These are phyloP conservation scores for Erucastrum elatum DNA, from an alignment of 345 rosid genomes.

Conservation along the genomic window DNA sequence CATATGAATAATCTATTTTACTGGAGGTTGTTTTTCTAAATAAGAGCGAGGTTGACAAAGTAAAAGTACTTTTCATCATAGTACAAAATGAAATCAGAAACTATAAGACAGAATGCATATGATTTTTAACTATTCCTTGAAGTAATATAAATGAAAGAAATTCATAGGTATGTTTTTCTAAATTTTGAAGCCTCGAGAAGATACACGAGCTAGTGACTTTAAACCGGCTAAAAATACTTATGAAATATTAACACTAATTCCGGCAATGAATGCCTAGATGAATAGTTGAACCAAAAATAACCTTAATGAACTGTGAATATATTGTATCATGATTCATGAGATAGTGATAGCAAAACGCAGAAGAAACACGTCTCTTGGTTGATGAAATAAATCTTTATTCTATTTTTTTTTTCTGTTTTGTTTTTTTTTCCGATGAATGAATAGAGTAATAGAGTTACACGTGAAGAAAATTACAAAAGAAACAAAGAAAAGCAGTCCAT, in stretches of 20 bases:
- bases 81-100: no score
- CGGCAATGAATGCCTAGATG: background rate
- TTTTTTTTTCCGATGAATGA: conserved; percentile 51
- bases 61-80: no score
- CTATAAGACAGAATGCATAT: background rate
- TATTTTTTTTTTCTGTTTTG: background rate
- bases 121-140: background rate
- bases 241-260: background rate
- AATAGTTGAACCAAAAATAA: background rate
- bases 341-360: background rate
- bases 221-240: background rate
- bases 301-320: background rate
- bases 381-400: conserved; percentile 14
- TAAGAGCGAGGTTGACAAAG: background rate
- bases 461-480: conserved; percentile 38
- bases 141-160: background rate
- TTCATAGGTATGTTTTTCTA: background rate
- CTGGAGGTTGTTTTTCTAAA: background rate
- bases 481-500: conserved; percentile 45
- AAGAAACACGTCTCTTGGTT: background rate
- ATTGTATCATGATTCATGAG: background rate
- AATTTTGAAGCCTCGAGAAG: background rate
- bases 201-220: background rate
- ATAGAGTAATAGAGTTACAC: conserved; percentile 56
- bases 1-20: background rate